phyloP scores from a whole-genome alignment of 371 early-diverging fungal genomes.

The Apophysomyces trapeziformis region DNA sequence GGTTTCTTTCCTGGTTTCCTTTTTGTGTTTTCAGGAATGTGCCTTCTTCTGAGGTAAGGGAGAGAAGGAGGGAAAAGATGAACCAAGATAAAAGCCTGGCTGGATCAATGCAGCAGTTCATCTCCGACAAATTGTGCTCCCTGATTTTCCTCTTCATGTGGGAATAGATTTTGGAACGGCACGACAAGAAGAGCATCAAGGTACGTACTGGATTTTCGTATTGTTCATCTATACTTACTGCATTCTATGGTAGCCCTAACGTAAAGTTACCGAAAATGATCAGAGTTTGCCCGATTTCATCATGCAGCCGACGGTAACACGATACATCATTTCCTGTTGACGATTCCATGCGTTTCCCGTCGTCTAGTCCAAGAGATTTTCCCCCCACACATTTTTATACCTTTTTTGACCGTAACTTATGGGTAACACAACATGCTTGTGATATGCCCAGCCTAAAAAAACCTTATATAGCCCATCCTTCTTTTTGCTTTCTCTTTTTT shows the following conservation, averaged over 20 bases:
- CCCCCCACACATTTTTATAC: constrained; percentile 1
- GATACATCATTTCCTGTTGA: background rate
- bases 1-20: no score
- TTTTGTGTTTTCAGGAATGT: no score
- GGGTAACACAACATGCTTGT: background rate
- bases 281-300: background rate
- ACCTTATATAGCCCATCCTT: background rate
- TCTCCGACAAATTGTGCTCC: background rate
- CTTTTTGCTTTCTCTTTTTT: background rate
- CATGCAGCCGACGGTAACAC: background rate
- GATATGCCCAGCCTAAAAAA: background rate
- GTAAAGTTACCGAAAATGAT: background rate
- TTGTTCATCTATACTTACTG: no score
- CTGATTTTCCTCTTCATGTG: background rate
- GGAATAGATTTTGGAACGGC: background rate
- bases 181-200: background rate
- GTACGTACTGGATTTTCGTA: no score
- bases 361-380: background rate
- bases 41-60: no score
- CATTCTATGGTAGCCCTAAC: no score
- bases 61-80: background rate
- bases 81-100: background rate
- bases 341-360: background rate
- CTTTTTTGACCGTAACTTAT: background rate
- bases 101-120: constrained; percentile 2